Percentiles rank a stretch among this genome's conserved stretches.
Conservation (phyloP, 2,329 filamentous ascomycete species). For the Colletotrichum zoysiae region DNA sequence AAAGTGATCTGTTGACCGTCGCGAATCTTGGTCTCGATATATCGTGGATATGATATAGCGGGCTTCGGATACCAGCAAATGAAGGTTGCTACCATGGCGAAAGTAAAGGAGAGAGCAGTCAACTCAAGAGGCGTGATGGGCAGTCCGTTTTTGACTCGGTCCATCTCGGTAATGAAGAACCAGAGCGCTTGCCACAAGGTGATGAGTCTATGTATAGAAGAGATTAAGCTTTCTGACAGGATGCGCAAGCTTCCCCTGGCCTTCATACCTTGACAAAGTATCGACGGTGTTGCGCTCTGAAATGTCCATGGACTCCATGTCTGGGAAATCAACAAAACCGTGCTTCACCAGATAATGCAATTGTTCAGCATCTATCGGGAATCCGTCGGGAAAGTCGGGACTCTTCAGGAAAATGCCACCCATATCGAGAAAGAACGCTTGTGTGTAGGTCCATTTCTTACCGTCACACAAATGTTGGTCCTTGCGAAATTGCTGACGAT, state of each 20-base stretch:
- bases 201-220: slow-evolving; percentile 37
- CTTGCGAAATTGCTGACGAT: slow-evolving; percentile 31
- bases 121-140: slow-evolving; percentile 48
- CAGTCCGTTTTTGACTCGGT: slow-evolving; percentile 40
- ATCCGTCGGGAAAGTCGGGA: slow-evolving; percentile 46
- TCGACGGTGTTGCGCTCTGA: slow-evolving; percentile 50
- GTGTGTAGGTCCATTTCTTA: slow-evolving; percentile 53
- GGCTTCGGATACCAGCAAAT: slow-evolving; percentile 45
- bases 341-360: slow-evolving; percentile 49
- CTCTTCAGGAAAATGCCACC: slow-evolving; percentile 54
- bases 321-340: slow-evolving; percentile 48
- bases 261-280: slow-evolving; percentile 45
- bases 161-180: slow-evolving; percentile 45
- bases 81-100: slow-evolving; percentile 44
- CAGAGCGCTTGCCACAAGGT: slow-evolving; percentile 46
- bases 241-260: neutral
- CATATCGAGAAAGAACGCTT: slow-evolving; percentile 58
- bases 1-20: slow-evolving; percentile 27
- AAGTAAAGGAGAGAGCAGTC: slow-evolving; percentile 46
- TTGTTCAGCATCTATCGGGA: slow-evolving; percentile 54
- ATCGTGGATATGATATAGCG: slow-evolving; percentile 28
- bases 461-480: slow-evolving; percentile 39
- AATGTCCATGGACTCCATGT: slow-evolving; percentile 45
- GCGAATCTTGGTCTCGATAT: slow-evolving; percentile 30
- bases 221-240: neutral